A percentile compares a stretch with the other conserved stretches of the same genome.
phyloP scores from a whole-genome alignment of 495 filamentous ascomycete genomes.

The Polyplosphaeria fusca region DNA sequence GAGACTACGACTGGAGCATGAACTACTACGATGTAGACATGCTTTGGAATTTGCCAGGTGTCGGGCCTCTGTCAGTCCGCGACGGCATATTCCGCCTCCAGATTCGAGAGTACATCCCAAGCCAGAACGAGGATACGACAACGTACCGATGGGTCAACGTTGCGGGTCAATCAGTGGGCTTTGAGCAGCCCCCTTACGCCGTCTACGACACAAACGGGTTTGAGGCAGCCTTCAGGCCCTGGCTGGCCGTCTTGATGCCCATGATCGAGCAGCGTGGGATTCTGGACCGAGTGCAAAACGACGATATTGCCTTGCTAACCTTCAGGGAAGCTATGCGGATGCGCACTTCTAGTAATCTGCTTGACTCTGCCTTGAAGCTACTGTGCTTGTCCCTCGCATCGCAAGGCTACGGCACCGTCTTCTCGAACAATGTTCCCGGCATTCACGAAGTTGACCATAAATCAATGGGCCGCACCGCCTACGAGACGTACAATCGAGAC shows the following conservation, averaged over 20 bases:
- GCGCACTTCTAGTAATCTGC: constrained; percentile 8
- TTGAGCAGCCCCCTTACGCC: constrained; percentile 27
- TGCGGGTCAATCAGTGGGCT: constrained; percentile 6
- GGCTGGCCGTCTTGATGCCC: constrained; percentile 3
- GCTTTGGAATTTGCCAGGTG: constrained; percentile 25
- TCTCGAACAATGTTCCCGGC: constrained; percentile 15
- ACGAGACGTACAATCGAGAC: constrained; percentile 31
- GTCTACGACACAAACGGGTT: constrained; percentile 22
- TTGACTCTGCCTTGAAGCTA: constrained; percentile 22
- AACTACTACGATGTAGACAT: constrained; percentile 4
- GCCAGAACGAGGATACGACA: constrained; percentile 10
- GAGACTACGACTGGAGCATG: constrained; percentile 7
- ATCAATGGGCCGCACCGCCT: constrained; percentile 19
- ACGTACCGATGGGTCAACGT: constrained; percentile 16
- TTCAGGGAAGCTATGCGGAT: constrained; percentile 23
- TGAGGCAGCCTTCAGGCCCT: neutral
- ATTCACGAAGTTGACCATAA: constrained; percentile 26
- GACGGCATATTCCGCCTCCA: too few species aligned
- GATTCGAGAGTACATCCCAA: too few species aligned
- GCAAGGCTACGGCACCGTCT: constrained; percentile 30
- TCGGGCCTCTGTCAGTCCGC: constrained; percentile 16
- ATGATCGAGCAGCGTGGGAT: constrained; percentile 23
- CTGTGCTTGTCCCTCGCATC: constrained; percentile 27
- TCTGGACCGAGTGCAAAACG: constrained; percentile 1
- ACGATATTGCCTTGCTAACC: constrained; percentile 21